Base-by-base conservation (phyloP, 2,329 filamentous ascomycete genomes). In the Fusarium phyllophilum region DNA sequence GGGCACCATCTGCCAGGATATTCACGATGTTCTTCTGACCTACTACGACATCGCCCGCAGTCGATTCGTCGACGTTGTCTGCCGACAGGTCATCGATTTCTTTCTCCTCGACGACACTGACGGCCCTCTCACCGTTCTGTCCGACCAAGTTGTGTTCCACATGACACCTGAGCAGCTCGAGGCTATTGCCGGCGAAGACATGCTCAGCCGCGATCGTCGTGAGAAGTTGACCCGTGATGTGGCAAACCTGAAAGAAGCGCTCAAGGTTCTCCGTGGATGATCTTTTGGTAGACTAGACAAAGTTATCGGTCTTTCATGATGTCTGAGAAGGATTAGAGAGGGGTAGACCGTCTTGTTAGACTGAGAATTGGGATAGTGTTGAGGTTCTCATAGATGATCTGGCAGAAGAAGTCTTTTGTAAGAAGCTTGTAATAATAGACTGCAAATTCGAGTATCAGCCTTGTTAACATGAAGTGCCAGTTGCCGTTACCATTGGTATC, bases 11-110 rank as follows among this genome's bases (percentile, higher is more conserved):
- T 73, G 84, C 8, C 82, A 87, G 39, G 85, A 90, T 15, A 86
- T 93, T 9, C 89, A 92, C 62, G 87, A 93, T 66, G 87, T 89
- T 3, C 82, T 93, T 0, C 79, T 84, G 34, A 84, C 86, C 4
- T 93, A 91, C 79, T 93, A 93, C 82, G 85, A 88, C 33, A 87
- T 92, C 3, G 85, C 90, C 0, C 84, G 83, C 18, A 88, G 88
- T 75, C 86, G 90, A 0, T 92, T 94, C 65, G 85, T 92, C 4
- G 91, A 94, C 73, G 86, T 84, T 7, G 79, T 94, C 4, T 90
- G 85, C 75, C 86, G 87, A 68, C 91, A 93, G 70, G 89, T 86
- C 0, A 82, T 88, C 4, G 86, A 88, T 48, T 81, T 90, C 75
- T 84, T 84, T 66, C 83, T 93, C 0, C 79, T 92, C 0, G 81